A percentile compares a stretch with the other conserved stretches of the same genome.
Conservation (phyloP, 495 filamentous ascomycete genomes). For the Aspergillus steynii region DNA sequence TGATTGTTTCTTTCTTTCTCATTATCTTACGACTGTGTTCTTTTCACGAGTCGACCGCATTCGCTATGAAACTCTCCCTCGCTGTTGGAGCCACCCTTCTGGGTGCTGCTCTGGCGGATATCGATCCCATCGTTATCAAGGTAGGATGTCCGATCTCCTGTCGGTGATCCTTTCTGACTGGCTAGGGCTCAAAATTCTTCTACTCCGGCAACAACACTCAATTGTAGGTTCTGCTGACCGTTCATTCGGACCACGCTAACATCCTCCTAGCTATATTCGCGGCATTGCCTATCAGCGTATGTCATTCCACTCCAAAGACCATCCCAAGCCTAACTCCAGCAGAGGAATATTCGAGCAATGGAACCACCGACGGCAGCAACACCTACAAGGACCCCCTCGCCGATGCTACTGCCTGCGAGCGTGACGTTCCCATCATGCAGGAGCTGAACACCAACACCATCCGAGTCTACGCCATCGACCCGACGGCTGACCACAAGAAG, state of each 20-base stretch:
- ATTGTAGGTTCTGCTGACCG: constrained; percentile 56
- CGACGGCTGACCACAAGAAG: constrained; percentile 69
- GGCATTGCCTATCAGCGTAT: constrained; percentile 85
- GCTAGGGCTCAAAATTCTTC: constrained; percentile 77
- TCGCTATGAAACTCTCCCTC: constrained; percentile 45
- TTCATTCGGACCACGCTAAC: constrained; percentile 13
- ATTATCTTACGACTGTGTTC: neutral
- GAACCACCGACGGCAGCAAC: constrained; percentile 30
- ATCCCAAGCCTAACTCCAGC: constrained; percentile 16
- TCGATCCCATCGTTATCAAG: constrained; percentile 74
- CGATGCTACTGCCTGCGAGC: constrained; percentile 64
- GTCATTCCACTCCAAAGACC: constrained; percentile 19
- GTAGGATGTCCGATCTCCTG: constrained; percentile 28
- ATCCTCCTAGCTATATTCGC: constrained; percentile 62
- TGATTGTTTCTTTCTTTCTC: neutral
- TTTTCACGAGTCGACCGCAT: neutral
- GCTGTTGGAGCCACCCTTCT: constrained; percentile 49
- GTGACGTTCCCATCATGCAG: constrained; percentile 79
- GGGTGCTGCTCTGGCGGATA: constrained; percentile 53
- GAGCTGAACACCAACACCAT: constrained; percentile 84
- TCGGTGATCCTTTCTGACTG: neutral
- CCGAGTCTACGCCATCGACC: constrained; percentile 90
- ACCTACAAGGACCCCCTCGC: constrained; percentile 70
- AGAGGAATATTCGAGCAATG: constrained; percentile 51
- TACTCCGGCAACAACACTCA: constrained; percentile 71